Percentiles rank a stretch among this genome's conserved stretches.
phyloP scores from a whole-genome alignment of 2,329 filamentous ascomycete genomes.

The Penicillium sp. region DNA sequence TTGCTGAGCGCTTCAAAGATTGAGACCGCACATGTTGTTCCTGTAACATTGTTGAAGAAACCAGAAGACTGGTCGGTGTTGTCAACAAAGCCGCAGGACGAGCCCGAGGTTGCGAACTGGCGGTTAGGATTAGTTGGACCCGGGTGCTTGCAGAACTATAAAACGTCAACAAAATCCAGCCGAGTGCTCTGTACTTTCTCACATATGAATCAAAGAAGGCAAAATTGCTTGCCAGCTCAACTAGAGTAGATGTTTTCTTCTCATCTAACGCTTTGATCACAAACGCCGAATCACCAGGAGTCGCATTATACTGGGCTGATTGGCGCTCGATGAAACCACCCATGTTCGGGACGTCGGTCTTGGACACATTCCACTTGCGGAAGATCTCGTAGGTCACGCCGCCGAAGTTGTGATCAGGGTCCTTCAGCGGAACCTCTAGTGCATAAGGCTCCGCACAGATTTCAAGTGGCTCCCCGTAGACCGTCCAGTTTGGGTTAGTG shows the following conservation, averaged over 20 bases:
- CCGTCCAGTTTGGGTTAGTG: constrained; percentile 41
- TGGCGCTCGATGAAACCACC: constrained; percentile 42
- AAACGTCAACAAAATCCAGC: constrained; percentile 2
- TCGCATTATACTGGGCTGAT: constrained; percentile 38
- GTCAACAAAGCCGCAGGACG: constrained; percentile 35
- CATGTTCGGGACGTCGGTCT: constrained; percentile 40
- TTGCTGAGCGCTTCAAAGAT: constrained; percentile 42
- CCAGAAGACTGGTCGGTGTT: constrained; percentile 35
- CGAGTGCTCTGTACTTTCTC: constrained; percentile 3
- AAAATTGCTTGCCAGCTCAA: constrained; percentile 39
- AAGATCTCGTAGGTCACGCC: constrained; percentile 40
- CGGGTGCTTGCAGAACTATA: constrained; percentile 39
- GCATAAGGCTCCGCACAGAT: constrained; percentile 40
- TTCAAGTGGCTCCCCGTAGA: constrained; percentile 37
- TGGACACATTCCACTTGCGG: constrained; percentile 38
- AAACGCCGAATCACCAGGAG: constrained; percentile 37
- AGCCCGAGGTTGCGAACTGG: constrained; percentile 42
- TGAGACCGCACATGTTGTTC: constrained; percentile 36
- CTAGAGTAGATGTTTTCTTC: constrained; percentile 37
- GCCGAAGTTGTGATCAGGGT: constrained; percentile 39
- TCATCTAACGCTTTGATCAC: constrained; percentile 42
- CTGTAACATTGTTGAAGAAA: constrained; percentile 37
- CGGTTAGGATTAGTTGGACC: constrained; percentile 45
- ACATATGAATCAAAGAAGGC: constrained; percentile 42
- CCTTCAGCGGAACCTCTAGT: constrained; percentile 36